Evolutionary conservation across 305 asterid genomes (phyloP).

Genomic region (Fraxinus latifolia): DNA sequence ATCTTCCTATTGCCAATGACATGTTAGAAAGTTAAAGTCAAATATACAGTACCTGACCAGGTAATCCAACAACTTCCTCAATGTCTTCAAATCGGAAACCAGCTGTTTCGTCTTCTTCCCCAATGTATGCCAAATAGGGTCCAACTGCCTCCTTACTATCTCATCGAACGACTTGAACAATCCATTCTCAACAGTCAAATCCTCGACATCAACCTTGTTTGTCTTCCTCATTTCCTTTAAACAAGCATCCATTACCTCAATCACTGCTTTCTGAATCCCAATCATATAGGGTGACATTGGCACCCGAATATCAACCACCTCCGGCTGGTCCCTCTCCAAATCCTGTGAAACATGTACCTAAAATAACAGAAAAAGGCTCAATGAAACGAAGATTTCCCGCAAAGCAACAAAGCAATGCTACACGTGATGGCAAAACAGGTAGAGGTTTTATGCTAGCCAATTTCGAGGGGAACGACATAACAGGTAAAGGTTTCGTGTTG

Average conservation of each 20-base stretch:
- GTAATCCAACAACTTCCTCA: slow-evolving; percentile 89
- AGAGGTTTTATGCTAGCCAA: background rate
- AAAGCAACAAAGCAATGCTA: background rate
- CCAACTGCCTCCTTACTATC: slow-evolving; percentile 84
- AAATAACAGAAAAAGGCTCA: slow-evolving; percentile 4
- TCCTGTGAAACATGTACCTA: slow-evolving; percentile 89
- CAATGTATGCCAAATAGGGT: slow-evolving; percentile 96
- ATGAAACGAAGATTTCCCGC: background rate
- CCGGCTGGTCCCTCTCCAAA: slow-evolving; percentile 87
- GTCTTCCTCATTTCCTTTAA: slow-evolving; percentile 95
- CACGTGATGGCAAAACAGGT: background rate
- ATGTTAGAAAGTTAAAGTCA: slow-evolving; percentile 10
- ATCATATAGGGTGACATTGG: slow-evolving; percentile 84
- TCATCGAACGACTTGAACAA: slow-evolving; percentile 97
- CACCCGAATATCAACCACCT: slow-evolving; percentile 85
- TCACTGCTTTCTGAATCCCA: slow-evolving; percentile 83
- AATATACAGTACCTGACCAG: slow-evolving; percentile 60
- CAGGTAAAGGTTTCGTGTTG: background rate
- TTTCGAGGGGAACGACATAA: background rate
- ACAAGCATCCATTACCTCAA: slow-evolving; percentile 95
- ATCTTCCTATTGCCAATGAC: background rate
- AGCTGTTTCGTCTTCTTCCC: slow-evolving; percentile 94
- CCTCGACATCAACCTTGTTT: slow-evolving; percentile 93
- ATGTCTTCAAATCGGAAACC: slow-evolving; percentile 91
- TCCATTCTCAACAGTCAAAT: slow-evolving; percentile 89